Base-by-base conservation (phyloP, 2,329 filamentous ascomycete species). In the Hypomyces rosellus region DNA sequence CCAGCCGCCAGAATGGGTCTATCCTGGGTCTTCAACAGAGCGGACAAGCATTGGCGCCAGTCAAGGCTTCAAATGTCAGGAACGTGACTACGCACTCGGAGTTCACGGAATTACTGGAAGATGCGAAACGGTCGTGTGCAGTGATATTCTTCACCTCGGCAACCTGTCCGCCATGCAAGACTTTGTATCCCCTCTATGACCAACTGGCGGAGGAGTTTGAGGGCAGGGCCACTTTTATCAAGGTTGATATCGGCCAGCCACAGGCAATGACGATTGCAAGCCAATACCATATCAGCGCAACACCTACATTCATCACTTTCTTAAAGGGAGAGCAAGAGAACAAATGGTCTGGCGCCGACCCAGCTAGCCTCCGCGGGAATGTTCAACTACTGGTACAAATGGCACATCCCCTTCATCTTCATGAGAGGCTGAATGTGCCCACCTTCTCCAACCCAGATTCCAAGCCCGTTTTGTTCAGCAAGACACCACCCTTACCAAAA, bases 131-230 rank as follows among this genome's bases (percentile, higher is more conserved):
- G 5, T 84, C 86, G 1, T 89, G 85, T 53, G 88, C 88, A 0
- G 80, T 92, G 36, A 77, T 96, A 50, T 96, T 96, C 74, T 97
- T 97, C 71, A 96, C 92, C 0, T 95, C 89, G 3, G 81, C 86
- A 2, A 93, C 85, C 2, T 96, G 91, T 63, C 79, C 82, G 1
- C 90, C 91, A 0, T 96, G 92, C 76, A 92, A 87, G 65, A 70
- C 82, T 14, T 77, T 92, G 2, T 95, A 96, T 60, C 89, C 91
- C 1, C 69, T 85, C 1, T 97, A 89, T 61, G 86, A 95, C 54
- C 76, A 88, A 56, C 74, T 96, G 1, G 90, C 91, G 2, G 80
- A 78, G 22, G 86, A 95, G 63, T 76, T 84, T 25, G 84, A 80
- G 1, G 71, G 78, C 33, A 84, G 84, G 58, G 84, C 82, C 3